A percentile compares a stretch with the other conserved stretches of the same genome.
Evolutionary conservation across 352 stramenopile species (phyloP).

Genomic region (Globisporangium parvum): DNA sequence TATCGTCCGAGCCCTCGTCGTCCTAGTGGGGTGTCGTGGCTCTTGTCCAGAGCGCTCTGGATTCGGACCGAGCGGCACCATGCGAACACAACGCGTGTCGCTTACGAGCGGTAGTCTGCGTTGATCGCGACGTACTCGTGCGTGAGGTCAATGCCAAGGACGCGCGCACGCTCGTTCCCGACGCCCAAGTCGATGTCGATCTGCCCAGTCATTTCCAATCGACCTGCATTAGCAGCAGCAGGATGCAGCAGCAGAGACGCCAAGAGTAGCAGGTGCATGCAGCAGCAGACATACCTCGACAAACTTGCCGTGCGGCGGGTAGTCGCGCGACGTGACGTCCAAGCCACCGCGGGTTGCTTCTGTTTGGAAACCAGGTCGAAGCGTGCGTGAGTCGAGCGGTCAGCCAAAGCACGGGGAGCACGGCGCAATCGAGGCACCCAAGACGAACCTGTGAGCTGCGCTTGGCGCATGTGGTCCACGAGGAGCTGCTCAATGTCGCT

Average conservation of each 20-base stretch:
- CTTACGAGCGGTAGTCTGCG: conserved; percentile 97
- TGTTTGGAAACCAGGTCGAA: neutral
- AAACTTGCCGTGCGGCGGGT: conserved; percentile 93
- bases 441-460: conserved; percentile 69
- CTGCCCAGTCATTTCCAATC: conserved; percentile 13
- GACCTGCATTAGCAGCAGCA: neutral
- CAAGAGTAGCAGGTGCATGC: neutral
- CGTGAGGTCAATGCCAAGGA: conserved; percentile 97
- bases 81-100: no score
- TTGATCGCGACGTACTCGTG: conserved; percentile 98
- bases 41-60: neutral
- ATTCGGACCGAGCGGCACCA: neutral
- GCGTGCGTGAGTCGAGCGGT: no score
- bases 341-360: conserved; percentile 71
- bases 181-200: conserved; percentile 94
- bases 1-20: no score
- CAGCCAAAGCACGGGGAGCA: no score
- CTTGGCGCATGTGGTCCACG: conserved; percentile 92
- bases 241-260: neutral
- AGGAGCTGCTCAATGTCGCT: conserved; percentile 91
- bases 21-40: no score
- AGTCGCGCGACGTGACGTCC: conserved; percentile 81
- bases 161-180: conserved; percentile 70
- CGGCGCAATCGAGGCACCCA: neutral
- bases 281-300: conserved; percentile 70